These are phyloP conservation scores for Eurotiales sp. DNA, from an alignment of 2,329 filamentous ascomycete genomes.

Conservation along the genomic window DNA sequence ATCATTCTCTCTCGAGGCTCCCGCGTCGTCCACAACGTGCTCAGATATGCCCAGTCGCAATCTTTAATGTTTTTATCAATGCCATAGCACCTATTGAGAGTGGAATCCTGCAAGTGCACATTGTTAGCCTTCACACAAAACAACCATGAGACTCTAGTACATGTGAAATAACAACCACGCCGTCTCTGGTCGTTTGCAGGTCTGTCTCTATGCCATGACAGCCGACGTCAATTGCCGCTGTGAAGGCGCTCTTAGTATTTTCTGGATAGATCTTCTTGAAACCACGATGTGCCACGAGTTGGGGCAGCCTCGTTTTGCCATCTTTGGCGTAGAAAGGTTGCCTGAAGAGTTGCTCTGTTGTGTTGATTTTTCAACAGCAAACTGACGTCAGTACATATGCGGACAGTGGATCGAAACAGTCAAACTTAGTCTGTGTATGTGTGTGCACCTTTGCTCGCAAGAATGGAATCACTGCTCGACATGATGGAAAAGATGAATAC, in stretches of 20 bases:
- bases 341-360: constrained; percentile 2
- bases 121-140: too few relatives aligned
- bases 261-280: constrained; percentile 72
- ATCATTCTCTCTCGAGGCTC: constrained; percentile 70
- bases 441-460: too few relatives aligned
- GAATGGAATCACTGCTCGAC: too few relatives aligned
- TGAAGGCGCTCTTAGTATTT: constrained; percentile 79
- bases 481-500: too few relatives aligned
- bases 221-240: constrained; percentile 67
- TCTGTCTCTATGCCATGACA: constrained; percentile 86
- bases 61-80: constrained; percentile 68
- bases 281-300: constrained; percentile 42
- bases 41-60: constrained; percentile 71
- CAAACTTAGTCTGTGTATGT: too few relatives aligned
- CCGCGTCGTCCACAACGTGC: constrained; percentile 62
- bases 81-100: constrained; percentile 78
- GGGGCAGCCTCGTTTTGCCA: constrained; percentile 23
- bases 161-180: constrained; percentile 80
- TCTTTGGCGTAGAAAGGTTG: constrained; percentile 7
- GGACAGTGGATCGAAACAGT: too few relatives aligned
- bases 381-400: too few relatives aligned
- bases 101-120: constrained; percentile 58
- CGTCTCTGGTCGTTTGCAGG: constrained; percentile 75
- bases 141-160: constrained; percentile 43
- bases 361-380: too few relatives aligned